Evolutionary conservation across 1,284 basidiomycete species (phyloP).

Genomic region (Athelia sp.): DNA sequence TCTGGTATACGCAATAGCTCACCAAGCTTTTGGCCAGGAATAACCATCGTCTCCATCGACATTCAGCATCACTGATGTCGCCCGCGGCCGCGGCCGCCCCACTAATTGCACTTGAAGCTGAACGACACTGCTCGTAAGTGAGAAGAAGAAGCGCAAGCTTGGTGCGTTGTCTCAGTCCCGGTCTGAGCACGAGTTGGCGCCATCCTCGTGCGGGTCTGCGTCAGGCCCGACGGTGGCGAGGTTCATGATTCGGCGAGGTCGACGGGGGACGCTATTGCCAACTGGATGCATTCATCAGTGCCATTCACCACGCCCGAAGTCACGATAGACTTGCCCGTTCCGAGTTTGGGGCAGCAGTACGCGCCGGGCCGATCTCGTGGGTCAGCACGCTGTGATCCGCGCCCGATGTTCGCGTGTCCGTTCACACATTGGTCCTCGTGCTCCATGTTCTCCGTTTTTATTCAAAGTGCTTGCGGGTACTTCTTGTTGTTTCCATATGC

Average conservation of each 20-base stretch:
- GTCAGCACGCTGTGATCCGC: constrained; percentile 44
- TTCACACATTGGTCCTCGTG: constrained; percentile 20
- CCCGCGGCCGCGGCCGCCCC: too few species aligned
- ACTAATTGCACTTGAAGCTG: too few species aligned
- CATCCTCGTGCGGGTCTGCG: constrained; percentile 47
- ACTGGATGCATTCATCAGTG: not conserved
- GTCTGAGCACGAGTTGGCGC: constrained; percentile 55
- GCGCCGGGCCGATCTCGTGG: constrained; percentile 50
- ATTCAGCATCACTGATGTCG: too few species aligned
- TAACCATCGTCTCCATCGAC: too few species aligned
- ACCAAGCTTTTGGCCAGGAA: too few species aligned
- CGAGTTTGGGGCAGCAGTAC: constrained; percentile 63
- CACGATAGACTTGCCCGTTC: constrained; percentile 15
- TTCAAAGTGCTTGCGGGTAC: constrained; percentile 21
- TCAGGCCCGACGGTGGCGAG: constrained; percentile 40
- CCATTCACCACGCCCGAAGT: too few species aligned
- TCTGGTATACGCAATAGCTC: too few species aligned
- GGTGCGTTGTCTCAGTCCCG: constrained; percentile 36
- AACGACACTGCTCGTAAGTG: too few species aligned
- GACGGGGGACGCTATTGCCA: constrained; percentile 50
- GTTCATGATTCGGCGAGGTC: constrained; percentile 23
- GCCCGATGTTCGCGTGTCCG: constrained; percentile 43
- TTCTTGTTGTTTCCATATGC: constrained; percentile 29
- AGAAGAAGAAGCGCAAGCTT: constrained; percentile 33
- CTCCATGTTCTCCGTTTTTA: not conserved